Base-by-base conservation (phyloP, 345 rosid species). In the Euphorbia peplus region DNA sequence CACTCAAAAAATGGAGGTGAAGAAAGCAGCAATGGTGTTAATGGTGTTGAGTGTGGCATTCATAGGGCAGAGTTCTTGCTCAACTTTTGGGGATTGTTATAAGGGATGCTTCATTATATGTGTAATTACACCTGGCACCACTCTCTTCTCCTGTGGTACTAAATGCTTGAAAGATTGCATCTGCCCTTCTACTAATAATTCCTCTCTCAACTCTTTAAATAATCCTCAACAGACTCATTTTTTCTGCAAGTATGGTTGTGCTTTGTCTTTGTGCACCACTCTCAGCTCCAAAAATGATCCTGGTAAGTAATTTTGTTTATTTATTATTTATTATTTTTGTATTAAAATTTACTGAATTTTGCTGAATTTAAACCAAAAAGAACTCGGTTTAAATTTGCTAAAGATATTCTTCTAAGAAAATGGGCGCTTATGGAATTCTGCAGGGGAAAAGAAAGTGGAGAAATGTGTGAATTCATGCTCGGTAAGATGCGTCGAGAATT, bases 191-290 rank as follows among this genome's bases (percentile, higher is more conserved):
- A n/a, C n/a, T n/a, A n/a, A n/a, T n/a, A n/a, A n/a, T n/a, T 32
- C 67, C 3, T 30, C 74, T 4, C 4, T 53, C n/a, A n/a, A 21
- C 22, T 24, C 61, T 25, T 8, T 21, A 37, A 2, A 24, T 10
- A 19, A 9, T 6, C 56, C 18, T 22, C 12, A 28, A 29, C 63
- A 68, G 50, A 55, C 63, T 14, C 42, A 62, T 0, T 48, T 62
- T 71, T 81, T 67, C 76, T 85, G 89, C 77, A 81, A 67, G 70
- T 78, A 83, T 59, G 81, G 85, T 0, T 85, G 87, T 56, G 82
- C 89, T 53, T 55, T 62, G n/a, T 64, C 82, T 70, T 26, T 60
- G 41, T 85, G 89, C 70, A 26, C 82, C 47, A 57, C 69, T 15
- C 2, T 85, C 77, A 85, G 85, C 79, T 58, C 87, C 73, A 68